Base-by-base conservation (phyloP, 768 basidiomycete species). In the Suillus subalutaceus region DNA sequence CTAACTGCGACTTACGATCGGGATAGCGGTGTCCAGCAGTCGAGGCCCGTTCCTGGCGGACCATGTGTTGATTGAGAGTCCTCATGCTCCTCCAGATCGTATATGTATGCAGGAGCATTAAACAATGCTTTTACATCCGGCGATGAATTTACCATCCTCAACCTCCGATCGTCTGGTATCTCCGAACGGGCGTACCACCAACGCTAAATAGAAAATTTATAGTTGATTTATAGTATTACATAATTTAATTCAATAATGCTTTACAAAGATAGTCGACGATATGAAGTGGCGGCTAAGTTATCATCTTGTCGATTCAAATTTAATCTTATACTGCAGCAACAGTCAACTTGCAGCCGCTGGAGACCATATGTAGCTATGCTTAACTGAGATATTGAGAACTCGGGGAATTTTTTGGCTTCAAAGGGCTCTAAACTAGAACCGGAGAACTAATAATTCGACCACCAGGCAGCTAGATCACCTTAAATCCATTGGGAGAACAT, bases 91-190 rank as follows among this genome's bases (percentile, higher is more conserved):
- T 93, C 91, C 13, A 92, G 79, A 72, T 92, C 88, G 71, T 93
- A 94, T 63, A 92, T 89, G 71, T 93, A 93, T 5, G 91, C 84
- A 26, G 93, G 90, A 0, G 90, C 88, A 73, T 96, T 92, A 81
- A 99, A 97, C 71, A 99, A 75, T 0, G 96, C 95, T 77, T 97
- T 97, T 65, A 99, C 96, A 69, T 97, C 94, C 3, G 94, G 94
- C 5, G 96, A 94, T 6, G 95, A 96, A 70, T 88, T 93, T 10
- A 94, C 93, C 66, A 96, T 81, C 59, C 96, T 86, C 63, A 96
- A 79, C 68, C 92, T 83, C 70, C 90, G 82, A 79, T 91, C 89
- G 62, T 87, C 86, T 73, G 88, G 81, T 69, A 93, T 87, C 71
- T 84, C 85, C n/a, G 80, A 79, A 55, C 46, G 20, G 46, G 6